These are phyloP conservation scores for Pyricularia pennisetigena DNA, from an alignment of 2,329 filamentous ascomycete genomes.

Conservation along the genomic window DNA sequence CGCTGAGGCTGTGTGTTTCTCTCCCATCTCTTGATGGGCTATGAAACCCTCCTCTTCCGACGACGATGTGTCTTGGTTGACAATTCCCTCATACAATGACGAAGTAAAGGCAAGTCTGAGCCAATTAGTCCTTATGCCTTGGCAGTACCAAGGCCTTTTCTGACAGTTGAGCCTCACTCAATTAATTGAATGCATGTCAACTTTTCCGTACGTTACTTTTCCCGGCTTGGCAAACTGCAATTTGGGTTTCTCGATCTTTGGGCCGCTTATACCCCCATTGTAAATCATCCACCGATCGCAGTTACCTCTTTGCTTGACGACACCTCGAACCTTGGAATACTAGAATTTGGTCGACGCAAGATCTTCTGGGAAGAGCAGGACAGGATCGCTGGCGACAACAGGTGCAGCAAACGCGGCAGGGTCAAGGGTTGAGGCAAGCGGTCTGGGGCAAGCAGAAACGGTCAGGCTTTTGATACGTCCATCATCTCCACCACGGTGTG, in stretches of 20 bases:
- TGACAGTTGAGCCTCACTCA: background rate
- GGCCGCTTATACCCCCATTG: background rate
- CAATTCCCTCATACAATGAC: constrained; percentile 19
- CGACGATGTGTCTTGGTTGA: constrained; percentile 12
- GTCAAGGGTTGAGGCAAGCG: background rate
- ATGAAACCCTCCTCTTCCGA: constrained; percentile 30
- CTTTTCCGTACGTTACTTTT: background rate
- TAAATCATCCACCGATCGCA: background rate
- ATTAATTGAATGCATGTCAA: constrained; percentile 1
- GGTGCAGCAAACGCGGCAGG: background rate
- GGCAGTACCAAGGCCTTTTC: background rate
- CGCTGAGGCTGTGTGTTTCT: constrained; percentile 37
- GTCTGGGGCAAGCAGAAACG: background rate
- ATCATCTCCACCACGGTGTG: background rate
- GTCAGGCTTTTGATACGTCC: background rate
- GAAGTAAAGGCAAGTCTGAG: constrained; percentile 29
- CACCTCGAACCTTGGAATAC: background rate
- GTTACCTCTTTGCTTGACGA: background rate
- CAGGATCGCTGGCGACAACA: background rate
- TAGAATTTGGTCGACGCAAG: background rate
- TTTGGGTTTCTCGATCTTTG: background rate
- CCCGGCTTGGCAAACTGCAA: background rate
- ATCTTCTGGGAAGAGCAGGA: background rate
- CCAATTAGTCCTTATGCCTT: constrained; percentile 8
- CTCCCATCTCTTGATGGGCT: constrained; percentile 12